Base-by-base conservation (phyloP, 495 filamentous ascomycete genomes). In the Aspergillus sclerotioniger region DNA sequence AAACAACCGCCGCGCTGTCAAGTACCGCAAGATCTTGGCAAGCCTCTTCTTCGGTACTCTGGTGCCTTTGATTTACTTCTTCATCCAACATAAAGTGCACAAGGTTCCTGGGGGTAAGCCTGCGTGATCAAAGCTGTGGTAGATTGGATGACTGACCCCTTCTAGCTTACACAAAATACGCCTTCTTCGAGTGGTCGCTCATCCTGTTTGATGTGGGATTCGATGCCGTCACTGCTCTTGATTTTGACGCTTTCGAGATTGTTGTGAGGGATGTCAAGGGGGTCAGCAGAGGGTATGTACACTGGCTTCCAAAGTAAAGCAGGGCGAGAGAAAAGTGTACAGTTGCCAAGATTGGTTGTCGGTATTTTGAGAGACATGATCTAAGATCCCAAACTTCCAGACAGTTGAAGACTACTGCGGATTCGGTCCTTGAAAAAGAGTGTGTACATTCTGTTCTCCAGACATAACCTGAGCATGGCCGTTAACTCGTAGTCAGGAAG, bases 51-150 rank as follows among this genome's bases (percentile, higher is more conserved):
- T 98, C 68, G 90, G 88, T 50, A 95, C 90, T 1, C 73, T 98
- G 41, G 85, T 96, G 25, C 92, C 92, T 47, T 77, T 98, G 76
- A 82, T 97, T 33, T 98, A 98, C 75, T 99, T 88, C 67, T 99
- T 97, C 69, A 96, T 99, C 63, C 95, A 99, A 67, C 94, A 99
- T 77, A 99, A 98, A 73, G 88, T 99, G 46, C 92, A 98, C 70
- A 91, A 87, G 60, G 85, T 98, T 58, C 75, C 95, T 43, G 94
- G 94, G 86, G 94, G 94, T 98, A 79, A 76, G 85, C 71, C 53
- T n/a, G 43, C 48, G n/a, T 25, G 12, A 8, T 12, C 16, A n/a
- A 32, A 53, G 15, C 44, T 49, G 25, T n/a, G 41, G 45, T 58
- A 5, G 31, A 50, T 60, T 51, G 57, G 54, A 52, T 58, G 53